These are phyloP conservation scores for Venturia pyrina DNA, from an alignment of 2,329 filamentous ascomycete species.

Conservation along the genomic window DNA sequence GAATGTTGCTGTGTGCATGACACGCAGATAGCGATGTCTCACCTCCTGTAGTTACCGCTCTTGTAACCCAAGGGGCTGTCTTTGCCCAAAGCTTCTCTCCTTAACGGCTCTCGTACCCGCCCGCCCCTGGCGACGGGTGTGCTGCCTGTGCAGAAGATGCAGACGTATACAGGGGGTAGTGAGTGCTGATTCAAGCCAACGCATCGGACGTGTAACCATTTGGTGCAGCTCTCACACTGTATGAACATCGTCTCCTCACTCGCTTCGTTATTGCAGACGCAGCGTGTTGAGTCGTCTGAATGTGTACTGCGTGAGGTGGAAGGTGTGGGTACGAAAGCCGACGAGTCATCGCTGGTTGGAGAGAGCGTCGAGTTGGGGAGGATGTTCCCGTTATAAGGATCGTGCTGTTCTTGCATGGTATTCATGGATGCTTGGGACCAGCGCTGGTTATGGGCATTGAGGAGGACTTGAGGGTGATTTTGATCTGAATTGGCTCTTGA, in stretches of 20 bases:
- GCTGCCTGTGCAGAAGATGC: constrained; percentile 30
- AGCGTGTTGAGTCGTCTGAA: constrained; percentile 43
- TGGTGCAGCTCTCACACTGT: constrained; percentile 54
- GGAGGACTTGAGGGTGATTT: constrained; percentile 19
- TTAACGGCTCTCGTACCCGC: constrained; percentile 21
- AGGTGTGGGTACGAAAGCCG: constrained; percentile 28
- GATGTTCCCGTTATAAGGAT: constrained; percentile 14
- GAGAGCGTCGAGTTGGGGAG: constrained; percentile 25
- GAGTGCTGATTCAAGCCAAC: constrained; percentile 42
- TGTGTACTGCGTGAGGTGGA: constrained; percentile 43
- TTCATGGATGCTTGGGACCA: constrained; percentile 33
- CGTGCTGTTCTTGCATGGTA: constrained; percentile 4
- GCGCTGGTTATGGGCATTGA: constrained; percentile 34
- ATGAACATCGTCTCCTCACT: constrained; percentile 48
- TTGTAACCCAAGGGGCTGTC: constrained; percentile 12
- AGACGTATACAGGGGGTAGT: constrained; percentile 32
- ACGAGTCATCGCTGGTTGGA: constrained; percentile 20
- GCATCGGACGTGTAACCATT: constrained; percentile 51
- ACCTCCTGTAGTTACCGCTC: not conserved
- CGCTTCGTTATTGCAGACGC: constrained; percentile 45
- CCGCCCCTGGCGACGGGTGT: constrained; percentile 25
- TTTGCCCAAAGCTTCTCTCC: not conserved
- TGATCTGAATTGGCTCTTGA: constrained; percentile 20
- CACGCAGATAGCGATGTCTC: not conserved
- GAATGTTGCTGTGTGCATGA: not conserved